phyloP scores from a whole-genome alignment of 1,284 basidiomycete species.

The Marasmius tenuissimus region DNA sequence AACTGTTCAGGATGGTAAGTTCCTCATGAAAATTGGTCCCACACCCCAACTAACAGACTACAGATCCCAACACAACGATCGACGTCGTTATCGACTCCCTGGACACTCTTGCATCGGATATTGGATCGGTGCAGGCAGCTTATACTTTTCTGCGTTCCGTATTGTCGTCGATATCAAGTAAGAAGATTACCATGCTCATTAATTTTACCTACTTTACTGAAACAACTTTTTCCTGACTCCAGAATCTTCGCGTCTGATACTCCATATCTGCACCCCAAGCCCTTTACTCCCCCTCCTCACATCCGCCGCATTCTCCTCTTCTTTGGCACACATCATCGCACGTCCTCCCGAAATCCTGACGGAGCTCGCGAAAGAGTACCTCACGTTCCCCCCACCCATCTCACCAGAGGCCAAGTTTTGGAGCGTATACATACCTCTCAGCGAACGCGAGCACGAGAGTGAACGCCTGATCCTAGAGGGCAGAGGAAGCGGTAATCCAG shows the following conservation, averaged over 20 bases:
- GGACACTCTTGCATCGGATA: constrained; percentile 60
- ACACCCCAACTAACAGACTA: no score
- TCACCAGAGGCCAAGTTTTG: constrained; percentile 70
- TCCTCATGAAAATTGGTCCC: not conserved
- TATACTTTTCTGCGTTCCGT: constrained; percentile 51
- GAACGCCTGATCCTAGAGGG: constrained; percentile 52
- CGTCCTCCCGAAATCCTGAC: constrained; percentile 65
- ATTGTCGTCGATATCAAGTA: constrained; percentile 45
- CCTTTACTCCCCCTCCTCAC: constrained; percentile 55
- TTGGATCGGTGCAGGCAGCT: constrained; percentile 51
- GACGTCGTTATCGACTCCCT: constrained; percentile 67
- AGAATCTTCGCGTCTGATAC: constrained; percentile 65
- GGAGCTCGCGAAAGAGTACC: constrained; percentile 66
- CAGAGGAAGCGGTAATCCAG: constrained; percentile 44
- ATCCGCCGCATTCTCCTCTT: constrained; percentile 63
- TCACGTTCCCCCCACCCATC: constrained; percentile 65
- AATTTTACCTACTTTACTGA: constrained; percentile 8
- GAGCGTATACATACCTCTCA: constrained; percentile 67
- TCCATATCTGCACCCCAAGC: constrained; percentile 59
- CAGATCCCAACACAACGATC: constrained; percentile 25
- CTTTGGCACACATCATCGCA: constrained; percentile 63
- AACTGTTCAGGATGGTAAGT: constrained; percentile 44
- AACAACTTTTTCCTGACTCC: constrained; percentile 3
- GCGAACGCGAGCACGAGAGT: constrained; percentile 57
- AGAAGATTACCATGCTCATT: constrained; percentile 19